Evolutionary conservation across 352 stramenopile genomes (phyloP), one percentile per base, ranked within the genome.

Genomic region (Globisporangium alternatum): DNA sequence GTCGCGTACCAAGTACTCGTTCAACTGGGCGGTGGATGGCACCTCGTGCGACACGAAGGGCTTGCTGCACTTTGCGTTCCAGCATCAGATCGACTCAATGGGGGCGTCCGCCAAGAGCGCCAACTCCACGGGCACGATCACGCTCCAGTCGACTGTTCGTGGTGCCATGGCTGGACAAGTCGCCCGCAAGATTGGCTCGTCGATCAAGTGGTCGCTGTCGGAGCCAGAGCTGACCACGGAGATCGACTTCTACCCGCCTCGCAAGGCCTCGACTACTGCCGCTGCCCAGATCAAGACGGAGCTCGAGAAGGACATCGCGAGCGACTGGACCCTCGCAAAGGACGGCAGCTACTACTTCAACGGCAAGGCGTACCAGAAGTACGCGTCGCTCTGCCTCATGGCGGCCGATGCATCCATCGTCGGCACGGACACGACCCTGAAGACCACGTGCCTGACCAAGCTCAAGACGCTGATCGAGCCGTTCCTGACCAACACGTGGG

Each of bases 351-450:
- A 86, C 77, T 93, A 93, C 69, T 93, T 79, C 62, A 90, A 83
- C 41, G 84, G 84, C 55, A 93, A 93, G 62, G 72, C 71, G 13
- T 86, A 80, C 55, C 84, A 93, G 64, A 93, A 93, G 79, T 91
- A 90, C 52, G 84, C 84, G 35, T 89, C 84, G 25, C 61, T 92
- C 51, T 90, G 83, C 63, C 47, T 92, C 31, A 89, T 92, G 74
- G 83, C 81, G 0, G 74, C 77, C 1, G 80, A 92, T 39, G 60
- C 44, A 12, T 66, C 71, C 0, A 59, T 92, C 13, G 69, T 88
- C 8, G 78, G 81, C 17, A 31, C 49, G 0, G 77, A 92, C 67
- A 87, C 72, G 41, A 65, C 62, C 15, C 55, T 90, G 31, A 60
- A 89, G 0, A 12, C 39, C 0, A 79, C 64, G 8, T 92, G 83